Conservation (phyloP, 2,329 filamentous ascomycete genomes). For the Triangularia setosa region DNA sequence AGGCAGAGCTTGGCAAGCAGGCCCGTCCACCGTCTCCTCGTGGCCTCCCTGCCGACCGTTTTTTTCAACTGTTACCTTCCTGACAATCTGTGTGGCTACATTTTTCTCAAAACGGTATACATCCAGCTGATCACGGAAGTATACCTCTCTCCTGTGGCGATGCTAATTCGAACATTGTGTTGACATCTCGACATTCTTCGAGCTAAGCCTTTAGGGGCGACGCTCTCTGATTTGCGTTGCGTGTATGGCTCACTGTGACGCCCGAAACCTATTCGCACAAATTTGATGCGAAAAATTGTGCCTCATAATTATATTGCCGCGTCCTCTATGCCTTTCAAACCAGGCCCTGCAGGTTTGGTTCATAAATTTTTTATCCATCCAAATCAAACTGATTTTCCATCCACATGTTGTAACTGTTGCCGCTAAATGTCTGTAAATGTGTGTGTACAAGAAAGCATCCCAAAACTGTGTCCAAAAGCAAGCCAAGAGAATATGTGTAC, state of each 20-base stretch:
- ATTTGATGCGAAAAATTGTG: background rate
- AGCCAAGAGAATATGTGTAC: slow-evolving; percentile 1
- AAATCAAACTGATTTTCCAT: background rate
- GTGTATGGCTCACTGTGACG: no score
- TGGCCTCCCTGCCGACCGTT: background rate
- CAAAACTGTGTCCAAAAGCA: background rate
- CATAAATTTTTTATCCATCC: background rate
- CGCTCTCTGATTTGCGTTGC: no score
- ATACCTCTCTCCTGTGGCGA: no score
- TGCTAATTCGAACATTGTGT: no score
- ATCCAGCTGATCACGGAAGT: no score
- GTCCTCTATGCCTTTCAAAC: background rate
- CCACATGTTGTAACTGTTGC: background rate
- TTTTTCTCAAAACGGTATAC: background rate
- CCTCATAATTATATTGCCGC: background rate
- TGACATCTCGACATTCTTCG: no score
- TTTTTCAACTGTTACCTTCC: background rate
- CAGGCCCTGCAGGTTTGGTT: background rate
- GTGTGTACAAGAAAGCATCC: background rate
- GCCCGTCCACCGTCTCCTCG: background rate
- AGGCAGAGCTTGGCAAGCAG: no score
- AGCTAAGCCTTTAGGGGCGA: no score
- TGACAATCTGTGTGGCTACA: background rate
- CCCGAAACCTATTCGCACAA: background rate
- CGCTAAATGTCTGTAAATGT: background rate